Conservation (phyloP, 1,139 yeast species). For the Yamadazyma kanchanaburiensis region DNA sequence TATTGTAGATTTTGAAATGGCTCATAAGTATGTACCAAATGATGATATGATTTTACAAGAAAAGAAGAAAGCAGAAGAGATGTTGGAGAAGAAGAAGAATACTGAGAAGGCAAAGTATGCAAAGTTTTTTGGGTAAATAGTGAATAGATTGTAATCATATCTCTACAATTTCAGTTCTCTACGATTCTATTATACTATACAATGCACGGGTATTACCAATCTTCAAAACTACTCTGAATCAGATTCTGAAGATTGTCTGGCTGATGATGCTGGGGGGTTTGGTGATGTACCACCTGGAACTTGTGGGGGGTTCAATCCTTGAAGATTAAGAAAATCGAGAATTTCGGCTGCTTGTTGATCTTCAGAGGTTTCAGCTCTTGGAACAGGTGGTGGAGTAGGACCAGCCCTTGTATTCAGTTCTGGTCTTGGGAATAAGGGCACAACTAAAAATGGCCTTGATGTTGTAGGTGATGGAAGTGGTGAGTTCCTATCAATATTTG, state of each 20-base stretch:
- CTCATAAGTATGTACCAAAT: constrained; percentile 41
- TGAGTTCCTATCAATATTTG: constrained; percentile 9
- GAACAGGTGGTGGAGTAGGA: too few relatives aligned
- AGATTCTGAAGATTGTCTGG: constrained; percentile 2
- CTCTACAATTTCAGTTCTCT: too few relatives aligned
- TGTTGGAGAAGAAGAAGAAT: constrained; percentile 40
- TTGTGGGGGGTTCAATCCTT: constrained; percentile 13
- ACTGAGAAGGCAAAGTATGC: constrained; percentile 54
- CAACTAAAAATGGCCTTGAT: too few relatives aligned
- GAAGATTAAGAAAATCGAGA: constrained; percentile 24
- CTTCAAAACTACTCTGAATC: constrained; percentile 1
- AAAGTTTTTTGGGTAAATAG: constrained; percentile 43
- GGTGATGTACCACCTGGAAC: constrained; percentile 1
- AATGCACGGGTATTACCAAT: not conserved
- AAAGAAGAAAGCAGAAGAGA: constrained; percentile 33
- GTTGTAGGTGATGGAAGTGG: too few relatives aligned
- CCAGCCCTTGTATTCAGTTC: too few relatives aligned
- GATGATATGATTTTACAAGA: constrained; percentile 51
- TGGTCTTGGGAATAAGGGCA: too few relatives aligned
- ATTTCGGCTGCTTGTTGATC: constrained; percentile 12
- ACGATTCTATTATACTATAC: too few relatives aligned
- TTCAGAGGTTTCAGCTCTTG: too few relatives aligned
- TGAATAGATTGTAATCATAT: too few relatives aligned
- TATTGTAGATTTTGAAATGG: constrained; percentile 39
- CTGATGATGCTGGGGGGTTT: constrained; percentile 1